Evolutionary conservation across 2,329 filamentous ascomycete genomes (phyloP).

Genomic region (Peltaster fructicola): DNA sequence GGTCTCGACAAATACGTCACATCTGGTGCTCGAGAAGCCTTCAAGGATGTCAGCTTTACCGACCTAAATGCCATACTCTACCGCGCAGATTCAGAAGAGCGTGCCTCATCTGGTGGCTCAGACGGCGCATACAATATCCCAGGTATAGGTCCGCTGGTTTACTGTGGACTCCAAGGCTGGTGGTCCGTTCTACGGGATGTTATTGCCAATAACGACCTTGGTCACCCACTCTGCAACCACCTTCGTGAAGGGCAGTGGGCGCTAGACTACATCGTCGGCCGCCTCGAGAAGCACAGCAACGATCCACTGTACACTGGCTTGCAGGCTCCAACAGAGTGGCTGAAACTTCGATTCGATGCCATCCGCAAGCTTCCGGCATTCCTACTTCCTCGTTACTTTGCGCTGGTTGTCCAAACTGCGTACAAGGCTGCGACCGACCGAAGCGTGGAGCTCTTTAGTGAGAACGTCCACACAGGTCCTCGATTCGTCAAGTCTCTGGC

Average conservation of each 20-base stretch:
- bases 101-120: conserved; percentile 56
- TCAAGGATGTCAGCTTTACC: conserved; percentile 53
- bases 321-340: conserved; percentile 52
- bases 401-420: conserved; percentile 68
- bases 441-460: conserved; percentile 60
- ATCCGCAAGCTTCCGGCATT: conserved; percentile 76
- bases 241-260: conserved; percentile 84
- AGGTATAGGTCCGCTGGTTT: conserved; percentile 66
- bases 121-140: conserved; percentile 87
- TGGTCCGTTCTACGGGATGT: conserved; percentile 81
- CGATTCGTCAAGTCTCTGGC: conserved; percentile 76
- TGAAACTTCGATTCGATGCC: conserved; percentile 69
- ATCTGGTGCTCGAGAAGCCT: conserved; percentile 60
- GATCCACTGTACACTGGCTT: conserved; percentile 43
- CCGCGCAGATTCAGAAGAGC: conserved; percentile 76
- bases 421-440: conserved; percentile 71
- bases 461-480: conserved; percentile 62
- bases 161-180: conserved; percentile 96
- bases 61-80: conserved; percentile 90
- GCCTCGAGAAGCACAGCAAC: conserved; percentile 52
- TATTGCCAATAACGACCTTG: conserved; percentile 75
- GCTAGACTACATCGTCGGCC: conserved; percentile 66
- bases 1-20: conserved; percentile 78
- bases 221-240: conserved; percentile 84
- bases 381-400: conserved; percentile 83